Evolutionary conservation across 495 filamentous ascomycete species (phyloP), one percentile per base, ranked within the genome.

Genomic region (Schizothecium vesticola): DNA sequence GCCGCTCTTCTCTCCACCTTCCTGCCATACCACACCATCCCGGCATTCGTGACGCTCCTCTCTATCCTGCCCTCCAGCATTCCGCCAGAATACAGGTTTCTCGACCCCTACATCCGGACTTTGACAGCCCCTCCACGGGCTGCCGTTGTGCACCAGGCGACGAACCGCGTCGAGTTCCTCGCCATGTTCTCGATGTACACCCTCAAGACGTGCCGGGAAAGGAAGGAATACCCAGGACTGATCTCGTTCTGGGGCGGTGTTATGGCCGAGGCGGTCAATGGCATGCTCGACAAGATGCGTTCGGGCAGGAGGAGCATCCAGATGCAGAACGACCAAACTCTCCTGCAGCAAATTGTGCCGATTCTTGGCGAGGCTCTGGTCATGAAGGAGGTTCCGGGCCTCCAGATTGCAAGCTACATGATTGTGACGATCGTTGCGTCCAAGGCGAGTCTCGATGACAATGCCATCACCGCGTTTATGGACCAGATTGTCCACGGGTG

Each of bases 391-490:
- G 84, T 88, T 0, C 85, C 92, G 0, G 90, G 94, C 64, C 80
- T 97, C 56, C 87, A 92, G 61, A 85, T 94, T 69, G 92, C 89
- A 23, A 92, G 89, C 72, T 97, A 96, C 74, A 97, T 96, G 92
- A 86, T 97, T 26, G 83, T 92, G 25, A 88, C 91, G 0, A 86
- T 97, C 64, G 81, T 98, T 63, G 93, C 89, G 10, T 88, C 92
- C 23, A 98, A 97, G 76, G 87, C 88, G 10, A 81, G 83, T 24
- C 83, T 97, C 19, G 85, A 89, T 26, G 92, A 97, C 70, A 86
- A 85, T 61, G 85, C 92, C 4, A 78, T 97, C 26, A 82, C 88
- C 65, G 87, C 87, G 5, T 81, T 98, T 70, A 97, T 98, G 94
- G 90, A 94, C 70, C 90, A 91, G 59, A 84, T 97, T 23, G 89